These are phyloP conservation scores for Colletotrichum zoysiae DNA, from an alignment of 2,329 filamentous ascomycete genomes.

Conservation along the genomic window DNA sequence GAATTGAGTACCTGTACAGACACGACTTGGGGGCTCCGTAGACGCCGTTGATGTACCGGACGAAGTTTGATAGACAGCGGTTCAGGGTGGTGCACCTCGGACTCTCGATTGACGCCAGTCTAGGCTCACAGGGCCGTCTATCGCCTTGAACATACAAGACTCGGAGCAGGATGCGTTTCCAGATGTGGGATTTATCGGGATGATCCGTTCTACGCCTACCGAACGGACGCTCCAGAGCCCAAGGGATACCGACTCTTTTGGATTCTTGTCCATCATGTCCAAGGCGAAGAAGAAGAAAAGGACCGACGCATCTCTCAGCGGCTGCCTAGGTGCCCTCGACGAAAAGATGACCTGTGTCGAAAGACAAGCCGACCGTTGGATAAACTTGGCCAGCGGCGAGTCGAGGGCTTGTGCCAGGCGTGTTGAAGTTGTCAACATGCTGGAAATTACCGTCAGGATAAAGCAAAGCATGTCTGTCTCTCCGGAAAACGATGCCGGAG, in stretches of 20 bases:
- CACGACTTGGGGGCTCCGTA: slow-evolving; percentile 8
- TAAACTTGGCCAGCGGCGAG: no score
- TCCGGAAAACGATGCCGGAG: neutral
- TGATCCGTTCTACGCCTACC: neutral
- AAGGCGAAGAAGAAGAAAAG: neutral
- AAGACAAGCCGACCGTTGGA: neutral
- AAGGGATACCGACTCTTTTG: neutral
- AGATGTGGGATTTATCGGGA: neutral
- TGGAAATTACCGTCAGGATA: neutral
- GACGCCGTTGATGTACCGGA: neutral
- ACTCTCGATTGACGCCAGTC: neutral
- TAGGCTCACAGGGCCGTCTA: neutral
- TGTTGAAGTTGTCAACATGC: neutral
- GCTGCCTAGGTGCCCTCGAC: neutral
- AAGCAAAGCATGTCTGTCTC: neutral
- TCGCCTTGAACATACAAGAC: neutral
- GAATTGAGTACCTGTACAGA: slow-evolving; percentile 19
- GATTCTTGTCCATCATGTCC: neutral
- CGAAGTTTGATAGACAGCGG: neutral
- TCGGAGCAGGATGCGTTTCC: neutral
- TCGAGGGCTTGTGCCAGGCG: neutral
- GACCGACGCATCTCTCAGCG: neutral
- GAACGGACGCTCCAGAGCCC: no score
- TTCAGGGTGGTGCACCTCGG: neutral
- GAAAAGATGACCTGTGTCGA: neutral